Evolutionary conservation across 148 eudicot species (phyloP), one percentile per base, ranked within the genome.

Genomic region (Vaccinium myrtillus): DNA sequence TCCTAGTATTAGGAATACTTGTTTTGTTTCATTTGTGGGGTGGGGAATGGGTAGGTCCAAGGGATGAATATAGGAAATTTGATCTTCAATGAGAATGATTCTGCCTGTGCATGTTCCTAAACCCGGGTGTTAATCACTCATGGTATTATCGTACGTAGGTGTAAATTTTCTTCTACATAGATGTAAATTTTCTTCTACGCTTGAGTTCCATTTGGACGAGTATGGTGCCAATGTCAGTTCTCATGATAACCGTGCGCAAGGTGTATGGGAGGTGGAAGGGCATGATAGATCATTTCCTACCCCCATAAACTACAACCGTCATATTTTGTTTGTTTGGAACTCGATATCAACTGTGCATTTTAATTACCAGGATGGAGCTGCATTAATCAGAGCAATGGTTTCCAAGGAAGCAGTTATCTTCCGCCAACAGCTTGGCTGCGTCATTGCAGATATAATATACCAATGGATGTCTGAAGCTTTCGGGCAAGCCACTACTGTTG

Each of bases 321-420:
- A 74, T 54, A 11, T 73, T 32, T 46, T 81, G 14, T 67, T 30
- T 54, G 23, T 71, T 70, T 53, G 46, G 78, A 82, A 81, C 76
- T 49, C 18, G 75, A 11, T 43, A 23, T 56, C 71, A 43, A 77
- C 7, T 27, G 8, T 75, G 1, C 53, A 36, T 85, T 86, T 48
- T 65, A 23, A 19, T 71, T 50, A 82, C 85, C 93, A 97, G 99
- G 93, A 97, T 73, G 99, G 99, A 84, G 88, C 92, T 71, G 93
- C 99, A 55, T 83, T 95, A 84, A 49, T 93, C 61, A 87, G 90
- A 85, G 92, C 92, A 54, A 80, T 90, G 50, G 81, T 97, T 56
- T 92, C 98, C 48, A 86, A 87, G 84, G 94, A 94, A 80, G 98
- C 98, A 49, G 80, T 49, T 75, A 71, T 86, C 39, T 86, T 90